Conservation (phyloP, 2,329 filamentous ascomycete species). For the Colletotrichum sp. region DNA sequence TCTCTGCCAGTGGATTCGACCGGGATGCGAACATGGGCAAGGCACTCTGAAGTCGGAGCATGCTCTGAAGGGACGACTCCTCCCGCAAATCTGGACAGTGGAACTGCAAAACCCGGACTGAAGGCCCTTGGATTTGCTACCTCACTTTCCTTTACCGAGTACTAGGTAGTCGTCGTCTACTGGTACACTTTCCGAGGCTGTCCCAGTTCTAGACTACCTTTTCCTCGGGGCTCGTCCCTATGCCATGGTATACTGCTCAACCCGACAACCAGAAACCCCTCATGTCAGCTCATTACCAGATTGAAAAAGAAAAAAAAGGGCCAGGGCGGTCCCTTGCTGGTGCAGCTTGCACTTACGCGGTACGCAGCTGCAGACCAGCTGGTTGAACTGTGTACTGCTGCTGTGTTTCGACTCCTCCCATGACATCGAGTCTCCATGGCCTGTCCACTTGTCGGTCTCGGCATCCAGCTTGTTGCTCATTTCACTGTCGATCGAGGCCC, state of each 20-base stretch:
- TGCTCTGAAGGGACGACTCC: background rate
- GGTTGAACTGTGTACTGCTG: background rate
- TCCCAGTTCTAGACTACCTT: background rate
- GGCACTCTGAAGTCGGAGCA: background rate
- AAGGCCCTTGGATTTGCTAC: background rate
- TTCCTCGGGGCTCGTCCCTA: background rate
- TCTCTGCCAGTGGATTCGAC: background rate
- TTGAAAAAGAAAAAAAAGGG: background rate
- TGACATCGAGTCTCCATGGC: constrained; percentile 6
- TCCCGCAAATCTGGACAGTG: background rate
- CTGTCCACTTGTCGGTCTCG: background rate
- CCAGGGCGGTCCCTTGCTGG: background rate
- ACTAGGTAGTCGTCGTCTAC: constrained; percentile 8
- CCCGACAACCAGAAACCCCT: background rate
- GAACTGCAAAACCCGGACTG: background rate
- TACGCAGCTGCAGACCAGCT: background rate
- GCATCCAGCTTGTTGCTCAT: background rate
- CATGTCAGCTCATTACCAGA: background rate
- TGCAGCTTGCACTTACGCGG: background rate
- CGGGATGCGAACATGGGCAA: background rate
- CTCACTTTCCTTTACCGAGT: background rate
- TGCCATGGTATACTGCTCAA: background rate
- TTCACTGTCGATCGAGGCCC: background rate
- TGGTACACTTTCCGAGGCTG: background rate
- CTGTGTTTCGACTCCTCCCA: background rate